Conservation (phyloP, 108 stramenopile genomes). For the Mediolabrus comicus region DNA sequence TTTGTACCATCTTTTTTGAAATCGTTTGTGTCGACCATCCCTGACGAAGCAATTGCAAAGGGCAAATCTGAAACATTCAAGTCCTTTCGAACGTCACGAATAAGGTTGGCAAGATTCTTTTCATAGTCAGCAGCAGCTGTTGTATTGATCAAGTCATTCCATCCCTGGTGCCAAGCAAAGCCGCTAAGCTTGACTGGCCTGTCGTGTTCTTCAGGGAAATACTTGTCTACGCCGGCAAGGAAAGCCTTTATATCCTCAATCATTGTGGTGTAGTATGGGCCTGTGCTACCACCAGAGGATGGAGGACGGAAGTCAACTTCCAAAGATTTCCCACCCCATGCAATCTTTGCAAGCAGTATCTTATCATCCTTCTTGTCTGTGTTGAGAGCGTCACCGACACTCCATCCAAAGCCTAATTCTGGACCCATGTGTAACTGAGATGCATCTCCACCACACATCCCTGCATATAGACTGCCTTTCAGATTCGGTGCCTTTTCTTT, state of each 20-base stretch:
- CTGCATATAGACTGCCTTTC: neutral
- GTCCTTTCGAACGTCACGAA: constrained; percentile 43
- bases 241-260: constrained; percentile 11
- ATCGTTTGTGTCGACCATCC: neutral
- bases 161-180: constrained; percentile 52
- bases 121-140: constrained; percentile 24
- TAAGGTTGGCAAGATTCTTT: constrained; percentile 40
- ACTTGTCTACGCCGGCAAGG: constrained; percentile 6
- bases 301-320: constrained; percentile 49
- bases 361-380: neutral
- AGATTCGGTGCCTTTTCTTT: neutral
- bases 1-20: neutral
- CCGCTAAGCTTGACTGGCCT: constrained; percentile 17
- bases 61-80: constrained; percentile 34
- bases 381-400: constrained; percentile 20
- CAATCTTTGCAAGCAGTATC: constrained; percentile 41
- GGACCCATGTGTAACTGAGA: neutral
- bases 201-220: constrained; percentile 10
- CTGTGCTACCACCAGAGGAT: constrained; percentile 8
- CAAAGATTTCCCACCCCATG: constrained; percentile 50
- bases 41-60: constrained; percentile 22
- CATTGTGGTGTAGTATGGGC: constrained; percentile 6
- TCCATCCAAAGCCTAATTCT: constrained; percentile 27
- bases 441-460: constrained; percentile 1
- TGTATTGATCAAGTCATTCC: constrained; percentile 40